Percentiles rank a stretch among this genome's conserved stretches.
Evolutionary conservation across 192 early-diverging fungal genomes (phyloP).

Genomic region (Anaeromyces robustus): DNA sequence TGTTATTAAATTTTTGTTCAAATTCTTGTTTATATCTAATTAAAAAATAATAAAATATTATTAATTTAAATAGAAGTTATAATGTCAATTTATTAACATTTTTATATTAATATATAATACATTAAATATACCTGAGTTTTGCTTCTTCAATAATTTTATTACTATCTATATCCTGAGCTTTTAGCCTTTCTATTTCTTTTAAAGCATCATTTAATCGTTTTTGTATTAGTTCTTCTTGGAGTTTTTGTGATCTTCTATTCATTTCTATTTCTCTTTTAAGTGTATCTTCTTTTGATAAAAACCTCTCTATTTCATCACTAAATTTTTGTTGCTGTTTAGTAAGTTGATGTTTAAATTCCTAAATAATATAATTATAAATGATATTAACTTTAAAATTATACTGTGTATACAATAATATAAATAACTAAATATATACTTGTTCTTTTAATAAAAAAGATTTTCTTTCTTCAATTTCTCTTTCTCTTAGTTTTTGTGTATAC

Average conservation of each 20-base stretch:
- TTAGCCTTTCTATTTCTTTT: background rate
- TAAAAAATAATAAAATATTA: too few species aligned
- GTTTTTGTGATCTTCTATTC: background rate
- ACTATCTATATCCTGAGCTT: background rate
- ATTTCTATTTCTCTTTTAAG: background rate
- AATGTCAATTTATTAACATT: too few species aligned
- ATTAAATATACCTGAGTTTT: background rate
- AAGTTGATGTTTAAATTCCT: background rate
- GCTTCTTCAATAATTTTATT: background rate
- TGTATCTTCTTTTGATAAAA: background rate
- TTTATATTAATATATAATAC: background rate
- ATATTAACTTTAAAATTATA: too few species aligned
- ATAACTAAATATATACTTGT: background rate
- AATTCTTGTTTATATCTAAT: background rate
- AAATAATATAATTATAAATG: too few species aligned
- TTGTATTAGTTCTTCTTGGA: background rate
- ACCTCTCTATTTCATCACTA: background rate
- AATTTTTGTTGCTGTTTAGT: background rate
- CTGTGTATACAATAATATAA: too few species aligned
- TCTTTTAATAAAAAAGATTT: background rate
- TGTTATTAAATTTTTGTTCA: background rate
- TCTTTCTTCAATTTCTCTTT: background rate
- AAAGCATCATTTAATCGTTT: background rate
- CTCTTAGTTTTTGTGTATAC: background rate
- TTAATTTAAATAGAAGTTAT: too few species aligned